Evolutionary conservation across 768 basidiomycete genomes (phyloP).

Genomic region (Termitomyces titanicus): DNA sequence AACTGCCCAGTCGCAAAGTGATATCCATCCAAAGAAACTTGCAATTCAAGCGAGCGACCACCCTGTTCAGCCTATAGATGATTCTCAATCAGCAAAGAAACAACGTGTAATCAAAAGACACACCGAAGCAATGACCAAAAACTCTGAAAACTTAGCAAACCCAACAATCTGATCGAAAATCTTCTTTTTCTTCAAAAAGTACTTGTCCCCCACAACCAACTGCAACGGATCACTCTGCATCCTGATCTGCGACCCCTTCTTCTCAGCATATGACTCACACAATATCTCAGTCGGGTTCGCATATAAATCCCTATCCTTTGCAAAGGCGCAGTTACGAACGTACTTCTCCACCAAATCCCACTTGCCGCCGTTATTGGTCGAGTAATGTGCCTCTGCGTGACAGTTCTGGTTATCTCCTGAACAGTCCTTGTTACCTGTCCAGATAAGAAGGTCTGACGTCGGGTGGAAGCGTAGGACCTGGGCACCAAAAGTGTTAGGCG

Average conservation of each 20-base stretch:
- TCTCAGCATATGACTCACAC: constrained; percentile 84
- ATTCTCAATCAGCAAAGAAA: not conserved
- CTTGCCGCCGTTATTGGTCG: constrained; percentile 67
- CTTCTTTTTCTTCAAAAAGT: constrained; percentile 65
- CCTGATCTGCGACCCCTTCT: constrained; percentile 71
- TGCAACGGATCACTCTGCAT: constrained; percentile 69
- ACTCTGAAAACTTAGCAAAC: constrained; percentile 96
- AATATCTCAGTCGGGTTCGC: constrained; percentile 87
- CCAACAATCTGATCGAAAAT: constrained; percentile 89
- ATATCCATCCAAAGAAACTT: constrained; percentile 89
- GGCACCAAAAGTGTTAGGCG: constrained; percentile 76
- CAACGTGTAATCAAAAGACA: constrained; percentile 18
- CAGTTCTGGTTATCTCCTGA: constrained; percentile 44
- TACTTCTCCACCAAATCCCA: constrained; percentile 84
- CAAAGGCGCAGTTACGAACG: constrained; percentile 91
- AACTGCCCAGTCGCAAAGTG: constrained; percentile 85
- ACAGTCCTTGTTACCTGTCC: constrained; percentile 80
- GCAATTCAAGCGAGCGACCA: constrained; percentile 67
- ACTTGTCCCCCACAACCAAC: constrained; percentile 73
- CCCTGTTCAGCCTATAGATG: constrained; percentile 43
- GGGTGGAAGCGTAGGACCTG: constrained; percentile 88
- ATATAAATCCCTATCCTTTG: constrained; percentile 70
- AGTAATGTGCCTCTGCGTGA: constrained; percentile 71
- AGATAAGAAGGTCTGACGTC: constrained; percentile 79
- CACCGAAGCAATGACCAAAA: constrained; percentile 85